Conservation (phyloP, 257 asterid genomes). For the Perilla frutescens region DNA sequence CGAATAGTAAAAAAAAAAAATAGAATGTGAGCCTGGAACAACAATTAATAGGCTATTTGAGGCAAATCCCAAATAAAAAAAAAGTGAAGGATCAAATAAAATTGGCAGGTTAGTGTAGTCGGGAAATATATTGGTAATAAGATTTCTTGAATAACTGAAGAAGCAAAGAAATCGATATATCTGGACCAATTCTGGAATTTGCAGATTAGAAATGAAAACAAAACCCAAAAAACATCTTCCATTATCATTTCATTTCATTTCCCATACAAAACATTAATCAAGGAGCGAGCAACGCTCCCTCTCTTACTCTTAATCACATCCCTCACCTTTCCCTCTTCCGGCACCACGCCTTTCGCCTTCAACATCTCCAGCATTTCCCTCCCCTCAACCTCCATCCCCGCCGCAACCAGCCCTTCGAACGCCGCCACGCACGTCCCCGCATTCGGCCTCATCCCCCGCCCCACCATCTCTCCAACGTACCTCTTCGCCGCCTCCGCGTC, state of each 20-base stretch:
- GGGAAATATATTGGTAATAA: too few species aligned
- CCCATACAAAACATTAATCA: slow-evolving; percentile 50
- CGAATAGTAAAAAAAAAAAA: too few species aligned
- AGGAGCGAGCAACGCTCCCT: slow-evolving; percentile 29
- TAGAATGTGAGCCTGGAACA: too few species aligned
- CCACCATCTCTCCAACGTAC: slow-evolving; percentile 74
- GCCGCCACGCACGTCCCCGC: slow-evolving; percentile 56
- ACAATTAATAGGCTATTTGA: too few species aligned
- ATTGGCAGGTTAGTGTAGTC: too few species aligned
- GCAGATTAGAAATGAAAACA: too few species aligned
- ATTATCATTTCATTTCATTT: slow-evolving; percentile 46
- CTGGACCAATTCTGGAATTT: too few species aligned
- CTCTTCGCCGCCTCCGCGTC: slow-evolving; percentile 62
- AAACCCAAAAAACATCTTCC: too few species aligned
- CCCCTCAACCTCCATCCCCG: slow-evolving; percentile 62
- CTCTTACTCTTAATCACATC: slow-evolving; percentile 50
- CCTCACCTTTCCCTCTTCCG: slow-evolving; percentile 62
- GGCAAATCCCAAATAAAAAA: too few species aligned
- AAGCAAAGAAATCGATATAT: too few species aligned
- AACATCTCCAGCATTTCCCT: slow-evolving; percentile 61
- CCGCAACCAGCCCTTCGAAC: slow-evolving; percentile 56
- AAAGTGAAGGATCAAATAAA: too few species aligned
- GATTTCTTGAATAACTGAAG: too few species aligned
- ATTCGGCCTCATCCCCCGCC: slow-evolving; percentile 63
- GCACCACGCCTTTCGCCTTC: slow-evolving; percentile 64